Conservation (phyloP, 169 alveolate species). For the Babesia caballi region DNA sequence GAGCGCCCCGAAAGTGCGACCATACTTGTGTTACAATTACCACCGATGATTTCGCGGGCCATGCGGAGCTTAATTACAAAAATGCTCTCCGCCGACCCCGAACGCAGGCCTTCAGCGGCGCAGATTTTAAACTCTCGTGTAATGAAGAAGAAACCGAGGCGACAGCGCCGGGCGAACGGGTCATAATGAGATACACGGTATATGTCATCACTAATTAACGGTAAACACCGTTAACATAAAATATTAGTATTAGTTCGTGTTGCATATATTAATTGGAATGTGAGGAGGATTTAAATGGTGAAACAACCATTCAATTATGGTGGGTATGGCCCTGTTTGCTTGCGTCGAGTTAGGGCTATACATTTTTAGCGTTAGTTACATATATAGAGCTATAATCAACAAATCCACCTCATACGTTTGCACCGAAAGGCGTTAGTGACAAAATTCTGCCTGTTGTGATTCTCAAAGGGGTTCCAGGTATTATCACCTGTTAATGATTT, state of each 20-base stretch:
- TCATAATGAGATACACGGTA: not conserved
- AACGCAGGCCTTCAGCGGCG: conserved; percentile 17
- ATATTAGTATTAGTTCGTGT: not conserved
- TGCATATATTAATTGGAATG: not conserved
- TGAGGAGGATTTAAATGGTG: not conserved
- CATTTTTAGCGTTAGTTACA: too few relatives aligned
- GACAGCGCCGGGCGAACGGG: not conserved
- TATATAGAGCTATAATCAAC: too few relatives aligned
- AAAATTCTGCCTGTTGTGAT: too few relatives aligned
- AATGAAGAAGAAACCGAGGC: not conserved
- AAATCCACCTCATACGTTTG: too few relatives aligned
- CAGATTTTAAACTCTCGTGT: not conserved
- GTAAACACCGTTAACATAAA: not conserved
- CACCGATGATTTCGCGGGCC: conserved; percentile 2
- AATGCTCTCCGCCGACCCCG: conserved; percentile 4
- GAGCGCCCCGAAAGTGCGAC: conserved; percentile 8
- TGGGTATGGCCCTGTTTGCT: too few relatives aligned
- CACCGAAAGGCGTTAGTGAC: too few relatives aligned
- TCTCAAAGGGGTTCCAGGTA: too few relatives aligned
- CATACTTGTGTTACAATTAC: not conserved
- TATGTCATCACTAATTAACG: not conserved
- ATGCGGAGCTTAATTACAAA: not conserved
- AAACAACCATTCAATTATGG: too few relatives aligned
- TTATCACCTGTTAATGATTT: too few relatives aligned
- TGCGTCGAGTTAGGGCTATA: too few relatives aligned